Evolutionary conservation across 371 early-diverging fungal genomes (phyloP).

Genomic region (Mortierella sp.): DNA sequence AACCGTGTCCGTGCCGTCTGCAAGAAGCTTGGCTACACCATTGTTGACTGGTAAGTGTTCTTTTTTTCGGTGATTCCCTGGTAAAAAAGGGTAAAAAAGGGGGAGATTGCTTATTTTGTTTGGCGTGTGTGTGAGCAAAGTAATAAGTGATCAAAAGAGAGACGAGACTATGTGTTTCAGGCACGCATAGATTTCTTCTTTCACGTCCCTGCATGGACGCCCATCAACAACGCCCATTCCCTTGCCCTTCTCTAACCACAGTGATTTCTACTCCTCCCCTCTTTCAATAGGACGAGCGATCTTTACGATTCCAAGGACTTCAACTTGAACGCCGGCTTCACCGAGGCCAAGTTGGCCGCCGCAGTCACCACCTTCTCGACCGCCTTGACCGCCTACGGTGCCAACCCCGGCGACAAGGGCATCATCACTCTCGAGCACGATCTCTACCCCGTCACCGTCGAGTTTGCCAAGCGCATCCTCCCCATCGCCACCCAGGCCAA

Average conservation of each 20-base stretch:
- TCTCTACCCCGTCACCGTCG: conserved; percentile 13
- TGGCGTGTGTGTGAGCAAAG: background rate
- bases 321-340: conserved; percentile 10
- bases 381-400: conserved; percentile 20
- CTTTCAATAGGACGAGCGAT: conserved; percentile 30
- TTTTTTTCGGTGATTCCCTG: background rate
- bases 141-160: background rate
- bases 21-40: conserved; percentile 64
- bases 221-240: background rate
- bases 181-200: background rate
- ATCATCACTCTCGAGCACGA: conserved; percentile 41
- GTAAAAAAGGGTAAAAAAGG: conserved; percentile 4
- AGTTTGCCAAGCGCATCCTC: conserved; percentile 13
- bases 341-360: background rate
- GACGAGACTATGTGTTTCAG: background rate
- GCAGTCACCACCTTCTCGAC: conserved; percentile 14
- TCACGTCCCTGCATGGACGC: background rate
- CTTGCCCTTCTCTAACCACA: background rate
- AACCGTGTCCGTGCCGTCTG: conserved; percentile 71
- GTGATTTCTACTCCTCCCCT: background rate
- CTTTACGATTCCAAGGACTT: conserved; percentile 46
- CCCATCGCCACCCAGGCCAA: conserved; percentile 4
- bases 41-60: conserved; percentile 38
- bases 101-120: background rate
- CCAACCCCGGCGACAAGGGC: conserved; percentile 16